Evolutionary conservation across 139 green algal genomes (phyloP), one percentile per base, ranked within the genome.

Genomic region (Auxenochlorella pyrenoidosa): DNA sequence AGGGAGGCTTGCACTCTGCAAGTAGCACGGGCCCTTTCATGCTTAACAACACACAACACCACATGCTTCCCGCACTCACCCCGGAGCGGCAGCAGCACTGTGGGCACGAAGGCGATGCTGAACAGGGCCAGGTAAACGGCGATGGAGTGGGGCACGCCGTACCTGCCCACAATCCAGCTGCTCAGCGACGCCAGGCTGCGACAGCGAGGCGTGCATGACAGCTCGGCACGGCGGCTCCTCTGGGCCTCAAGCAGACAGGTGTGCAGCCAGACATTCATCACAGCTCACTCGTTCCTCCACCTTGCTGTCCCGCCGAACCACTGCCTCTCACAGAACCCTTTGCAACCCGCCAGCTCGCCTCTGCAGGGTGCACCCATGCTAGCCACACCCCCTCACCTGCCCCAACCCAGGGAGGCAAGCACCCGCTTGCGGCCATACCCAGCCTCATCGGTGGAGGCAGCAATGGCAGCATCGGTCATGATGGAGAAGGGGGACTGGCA

Each of bases 381-480:
- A n/a, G n/a, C n/a, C n/a, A n/a, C n/a, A n/a, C n/a, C n/a, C n/a
- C n/a, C 78, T 51, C 78, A 83, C 78, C 78, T 85, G 47, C 79
- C 79, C 40, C 41, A 85, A 38, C 79, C 59, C 38, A 85, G 32
- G 30, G 79, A 85, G 12, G 79, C 79, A 38, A 75, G 40, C 40
- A 85, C 60, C 10, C 79, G 59, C 38, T 58, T 75, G 59, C 60
- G 59, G 8, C 59, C 79, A 59, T 85, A 85, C 1, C 79, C 79
- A 26, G 79, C 60, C 38, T 44, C 60, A 16, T 75, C 38, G 28
- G 79, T 76, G 16, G 79, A 43, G 60, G 59, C 59, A 4, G 60
- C 79, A 30, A 85, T 75, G 38, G 79, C 79, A 28, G 79, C 59
- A 32, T 85, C 79, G 8, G 59, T 85, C 6, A 85, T 85, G 79